A percentile compares a stretch with the other conserved stretches of the same genome.
Evolutionary conservation across 78 protist species (phyloP).

Genomic region (Isochrysis galbana): DNA sequence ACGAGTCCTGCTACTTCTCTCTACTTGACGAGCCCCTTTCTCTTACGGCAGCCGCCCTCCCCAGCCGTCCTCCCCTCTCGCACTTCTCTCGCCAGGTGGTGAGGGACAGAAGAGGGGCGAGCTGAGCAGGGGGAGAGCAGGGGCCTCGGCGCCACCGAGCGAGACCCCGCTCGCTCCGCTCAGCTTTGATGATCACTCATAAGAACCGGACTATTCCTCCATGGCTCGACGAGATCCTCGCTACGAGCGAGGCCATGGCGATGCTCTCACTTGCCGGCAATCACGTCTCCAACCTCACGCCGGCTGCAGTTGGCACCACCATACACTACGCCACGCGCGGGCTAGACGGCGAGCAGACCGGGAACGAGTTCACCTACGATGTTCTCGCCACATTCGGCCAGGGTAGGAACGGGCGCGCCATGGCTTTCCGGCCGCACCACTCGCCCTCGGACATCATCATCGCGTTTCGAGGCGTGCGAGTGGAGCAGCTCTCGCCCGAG

Average conservation of each 20-base stretch:
- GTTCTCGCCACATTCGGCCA: background rate
- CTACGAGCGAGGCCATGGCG: background rate
- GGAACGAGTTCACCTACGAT: background rate
- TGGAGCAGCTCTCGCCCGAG: no score
- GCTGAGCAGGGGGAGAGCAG: no score
- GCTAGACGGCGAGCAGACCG: background rate
- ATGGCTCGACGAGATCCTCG: background rate
- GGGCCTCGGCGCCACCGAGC: no score
- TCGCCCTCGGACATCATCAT: background rate
- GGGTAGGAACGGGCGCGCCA: background rate
- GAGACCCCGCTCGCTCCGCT: no score
- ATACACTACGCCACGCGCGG: background rate
- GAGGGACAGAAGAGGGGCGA: no score
- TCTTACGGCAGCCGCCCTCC: no score
- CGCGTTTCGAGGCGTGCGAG: background rate
- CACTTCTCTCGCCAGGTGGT: no score
- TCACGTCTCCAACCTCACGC: background rate
- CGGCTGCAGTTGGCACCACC: background rate
- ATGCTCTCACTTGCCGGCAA: background rate
- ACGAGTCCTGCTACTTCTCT: no score
- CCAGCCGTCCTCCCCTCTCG: no score
- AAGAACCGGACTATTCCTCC: no score
- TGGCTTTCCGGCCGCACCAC: background rate
- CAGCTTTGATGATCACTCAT: no score
- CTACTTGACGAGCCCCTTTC: no score